A percentile compares a stretch with the other conserved stretches of the same genome.
Conservation (phyloP, 2,329 filamentous ascomycete species). For the Talaromyces sp. region DNA sequence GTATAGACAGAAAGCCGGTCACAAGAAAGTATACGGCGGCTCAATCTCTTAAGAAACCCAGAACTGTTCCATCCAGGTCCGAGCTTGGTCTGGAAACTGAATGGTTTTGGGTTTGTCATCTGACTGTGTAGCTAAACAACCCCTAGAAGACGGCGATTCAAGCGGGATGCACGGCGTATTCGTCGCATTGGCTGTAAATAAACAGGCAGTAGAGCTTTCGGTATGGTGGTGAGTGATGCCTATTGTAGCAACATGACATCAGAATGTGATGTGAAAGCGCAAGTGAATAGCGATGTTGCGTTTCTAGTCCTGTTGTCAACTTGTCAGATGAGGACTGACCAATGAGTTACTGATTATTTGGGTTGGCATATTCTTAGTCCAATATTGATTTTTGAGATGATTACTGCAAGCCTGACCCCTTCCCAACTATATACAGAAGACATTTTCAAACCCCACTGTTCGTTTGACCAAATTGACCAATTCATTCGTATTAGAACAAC, state of each 20-base stretch:
- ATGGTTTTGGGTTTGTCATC: not conserved
- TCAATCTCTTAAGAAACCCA: too few species aligned
- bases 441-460: not conserved
- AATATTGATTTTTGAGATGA: not conserved
- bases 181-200: not conserved
- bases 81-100: not conserved
- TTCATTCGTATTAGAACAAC: not conserved
- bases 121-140: not conserved
- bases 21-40: not conserved
- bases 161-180: not conserved
- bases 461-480: not conserved
- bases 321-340: too few species aligned
- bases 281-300: not conserved
- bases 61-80: not conserved
- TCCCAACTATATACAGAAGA: not conserved
- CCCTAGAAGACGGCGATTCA: too few species aligned
- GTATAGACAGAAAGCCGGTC: not conserved
- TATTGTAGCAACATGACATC: not conserved
- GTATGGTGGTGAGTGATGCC: not conserved
- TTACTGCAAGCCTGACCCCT: not conserved
- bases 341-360: not conserved
- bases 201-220: not conserved
- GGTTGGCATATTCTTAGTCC: not conserved
- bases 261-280: not conserved
- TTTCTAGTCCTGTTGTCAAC: not conserved